These are phyloP conservation scores for Betula pendula DNA, from an alignment of 306 rosid genomes.

Conservation along the genomic window DNA sequence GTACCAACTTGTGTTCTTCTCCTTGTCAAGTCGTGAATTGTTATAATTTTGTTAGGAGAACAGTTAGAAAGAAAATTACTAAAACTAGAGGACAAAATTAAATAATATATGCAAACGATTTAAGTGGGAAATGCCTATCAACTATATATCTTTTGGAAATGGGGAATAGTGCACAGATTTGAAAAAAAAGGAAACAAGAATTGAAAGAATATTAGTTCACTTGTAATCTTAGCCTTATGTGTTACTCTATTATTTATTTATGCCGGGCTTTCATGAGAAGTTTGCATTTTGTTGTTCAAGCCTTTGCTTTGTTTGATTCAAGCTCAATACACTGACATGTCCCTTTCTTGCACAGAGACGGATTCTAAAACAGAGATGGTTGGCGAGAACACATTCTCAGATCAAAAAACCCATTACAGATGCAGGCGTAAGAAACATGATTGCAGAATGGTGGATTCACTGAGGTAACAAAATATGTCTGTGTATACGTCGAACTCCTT, in stretches of 20 bases:
- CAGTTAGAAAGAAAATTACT: background rate
- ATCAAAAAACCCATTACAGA: constrained; percentile 87
- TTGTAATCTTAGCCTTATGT: background rate
- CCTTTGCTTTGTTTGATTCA: constrained; percentile 2
- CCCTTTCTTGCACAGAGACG: constrained; percentile 42
- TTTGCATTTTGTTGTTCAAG: constrained; percentile 21
- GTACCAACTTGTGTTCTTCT: background rate
- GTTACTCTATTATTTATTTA: background rate
- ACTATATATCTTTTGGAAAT: background rate
- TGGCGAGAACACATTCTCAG: constrained; percentile 81
- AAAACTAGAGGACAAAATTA: background rate
- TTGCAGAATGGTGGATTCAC: constrained; percentile 76
- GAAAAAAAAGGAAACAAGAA: background rate
- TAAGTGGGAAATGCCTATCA: background rate
- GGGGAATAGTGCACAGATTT: background rate
- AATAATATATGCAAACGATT: background rate
- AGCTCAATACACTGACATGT: constrained; percentile 17
- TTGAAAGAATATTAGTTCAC: background rate
- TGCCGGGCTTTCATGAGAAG: background rate
- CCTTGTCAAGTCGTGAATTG: background rate
- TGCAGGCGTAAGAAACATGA: constrained; percentile 93
- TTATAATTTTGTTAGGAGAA: background rate
- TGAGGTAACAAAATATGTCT: constrained; percentile 38
- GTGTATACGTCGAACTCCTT: background rate
- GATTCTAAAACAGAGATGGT: constrained; percentile 84